phyloP scores from a whole-genome alignment of 768 basidiomycete species.

The Clavulina sp. region DNA sequence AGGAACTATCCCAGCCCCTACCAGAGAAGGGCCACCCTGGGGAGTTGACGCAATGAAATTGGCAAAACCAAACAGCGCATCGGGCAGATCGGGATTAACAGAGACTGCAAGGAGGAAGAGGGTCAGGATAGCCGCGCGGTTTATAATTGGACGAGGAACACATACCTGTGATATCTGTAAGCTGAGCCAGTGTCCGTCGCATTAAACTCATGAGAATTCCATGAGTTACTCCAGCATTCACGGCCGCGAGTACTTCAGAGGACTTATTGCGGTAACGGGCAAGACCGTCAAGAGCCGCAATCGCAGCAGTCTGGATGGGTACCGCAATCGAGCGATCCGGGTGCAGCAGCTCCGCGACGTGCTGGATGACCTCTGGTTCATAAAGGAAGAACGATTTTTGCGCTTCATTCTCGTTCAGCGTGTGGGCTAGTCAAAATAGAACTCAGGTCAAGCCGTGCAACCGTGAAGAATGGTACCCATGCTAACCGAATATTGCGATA shows the following conservation, averaged over 20 bases:
- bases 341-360: conserved; percentile 79
- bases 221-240: conserved; percentile 93
- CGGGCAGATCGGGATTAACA: conserved; percentile 25
- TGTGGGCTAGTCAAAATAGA: conserved; percentile 47
- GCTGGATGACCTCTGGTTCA: conserved; percentile 80
- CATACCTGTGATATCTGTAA: conserved; percentile 44
- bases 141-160: conserved; percentile 16
- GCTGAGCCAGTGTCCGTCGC: conserved; percentile 60
- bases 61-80: conserved; percentile 72
- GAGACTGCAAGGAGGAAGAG: conserved; percentile 11
- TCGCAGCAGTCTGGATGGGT: conserved; percentile 63
- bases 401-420: conserved; percentile 61
- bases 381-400: conserved; percentile 76
- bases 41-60: conserved; percentile 74
- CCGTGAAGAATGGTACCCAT: neutral
- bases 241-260: conserved; percentile 71
- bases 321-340: conserved; percentile 55
- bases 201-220: conserved; percentile 83
- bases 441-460: neutral
- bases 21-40: conserved; percentile 80
- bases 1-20: conserved; percentile 82
- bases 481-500: conserved; percentile 55
- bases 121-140: neutral
- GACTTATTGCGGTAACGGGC: conserved; percentile 68
- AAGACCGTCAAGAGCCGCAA: conserved; percentile 81